Evolutionary conservation across 768 basidiomycete genomes (phyloP).

Genomic region (Russula griseocarnosa): DNA sequence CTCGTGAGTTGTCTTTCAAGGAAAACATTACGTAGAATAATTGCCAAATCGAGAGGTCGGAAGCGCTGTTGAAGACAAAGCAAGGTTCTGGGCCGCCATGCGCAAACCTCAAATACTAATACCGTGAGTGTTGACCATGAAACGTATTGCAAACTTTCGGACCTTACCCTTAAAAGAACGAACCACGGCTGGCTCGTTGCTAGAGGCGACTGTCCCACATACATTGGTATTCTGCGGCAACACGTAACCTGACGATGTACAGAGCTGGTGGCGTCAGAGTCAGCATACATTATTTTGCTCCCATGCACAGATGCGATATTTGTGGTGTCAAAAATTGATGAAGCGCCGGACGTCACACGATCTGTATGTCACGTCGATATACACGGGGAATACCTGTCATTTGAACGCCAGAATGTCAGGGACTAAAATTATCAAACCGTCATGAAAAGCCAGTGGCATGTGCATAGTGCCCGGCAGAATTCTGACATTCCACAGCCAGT

Average conservation of each 20-base stretch:
- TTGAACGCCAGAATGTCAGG: neutral
- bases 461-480: neutral
- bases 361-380: neutral
- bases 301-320: neutral
- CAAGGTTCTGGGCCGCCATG: neutral
- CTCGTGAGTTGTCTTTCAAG: neutral
- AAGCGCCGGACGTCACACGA: slow-evolving; percentile 8
- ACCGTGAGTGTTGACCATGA: neutral
- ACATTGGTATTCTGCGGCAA: neutral
- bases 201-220: neutral
- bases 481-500: slow-evolving; percentile 7
- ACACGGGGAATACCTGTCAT: neutral
- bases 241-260: neutral
- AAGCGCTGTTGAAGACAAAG: neutral
- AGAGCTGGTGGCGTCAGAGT: neutral
- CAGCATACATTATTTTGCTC: neutral
- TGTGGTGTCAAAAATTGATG: neutral
- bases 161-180: neutral
- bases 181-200: too few relatives aligned
- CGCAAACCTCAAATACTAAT: neutral
- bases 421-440: neutral
- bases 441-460: neutral
- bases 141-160: neutral
- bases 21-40: neutral
- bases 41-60: neutral